Percentiles rank a stretch among this genome's conserved stretches.
These are phyloP conservation scores for Gnaphalium uliginosum DNA, from an alignment of 129 eudicot species.

Conservation along the genomic window DNA sequence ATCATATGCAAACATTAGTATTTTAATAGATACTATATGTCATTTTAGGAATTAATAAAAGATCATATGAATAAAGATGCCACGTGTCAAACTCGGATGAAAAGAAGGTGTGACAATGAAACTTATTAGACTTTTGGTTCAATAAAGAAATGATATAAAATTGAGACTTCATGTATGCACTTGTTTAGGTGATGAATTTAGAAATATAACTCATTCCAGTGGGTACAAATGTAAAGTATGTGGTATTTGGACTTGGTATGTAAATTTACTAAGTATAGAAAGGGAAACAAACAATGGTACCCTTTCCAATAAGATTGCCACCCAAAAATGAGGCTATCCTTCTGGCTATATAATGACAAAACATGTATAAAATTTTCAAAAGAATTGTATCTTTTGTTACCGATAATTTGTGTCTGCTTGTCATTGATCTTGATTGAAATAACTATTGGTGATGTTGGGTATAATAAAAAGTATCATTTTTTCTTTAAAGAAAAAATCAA, in stretches of 20 bases:
- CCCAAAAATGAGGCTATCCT: constrained; percentile 22
- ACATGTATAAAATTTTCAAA: neutral
- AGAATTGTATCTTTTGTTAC: constrained; percentile 11
- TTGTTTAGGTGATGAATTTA: constrained; percentile 36
- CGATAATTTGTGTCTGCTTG: neutral
- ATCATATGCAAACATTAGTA: constrained; percentile 36
- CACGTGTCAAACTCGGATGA: constrained; percentile 36
- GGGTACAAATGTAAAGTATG: constrained; percentile 14
- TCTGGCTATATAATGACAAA: constrained; percentile 7
- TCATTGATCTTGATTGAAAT: neutral
- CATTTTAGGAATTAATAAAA: constrained; percentile 17
- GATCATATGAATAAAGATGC: constrained; percentile 9
- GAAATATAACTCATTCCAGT: constrained; percentile 21
- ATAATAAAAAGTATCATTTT: too few relatives aligned
- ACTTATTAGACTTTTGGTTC: constrained; percentile 33
- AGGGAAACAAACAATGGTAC: constrained; percentile 24
- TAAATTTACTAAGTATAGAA: constrained; percentile 22
- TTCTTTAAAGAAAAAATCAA: too few relatives aligned
- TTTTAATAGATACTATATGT: constrained; percentile 19
- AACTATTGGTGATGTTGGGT: neutral
- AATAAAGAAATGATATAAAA: constrained; percentile 25
- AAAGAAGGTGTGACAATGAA: constrained; percentile 43
- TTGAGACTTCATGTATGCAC: constrained; percentile 27
- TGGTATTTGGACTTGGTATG: constrained; percentile 1
- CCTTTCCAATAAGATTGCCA: constrained; percentile 35